Evolutionary conservation across 441 rosid genomes (phyloP), one percentile per base, ranked within the genome.

Genomic region (Croton laevigatus): DNA sequence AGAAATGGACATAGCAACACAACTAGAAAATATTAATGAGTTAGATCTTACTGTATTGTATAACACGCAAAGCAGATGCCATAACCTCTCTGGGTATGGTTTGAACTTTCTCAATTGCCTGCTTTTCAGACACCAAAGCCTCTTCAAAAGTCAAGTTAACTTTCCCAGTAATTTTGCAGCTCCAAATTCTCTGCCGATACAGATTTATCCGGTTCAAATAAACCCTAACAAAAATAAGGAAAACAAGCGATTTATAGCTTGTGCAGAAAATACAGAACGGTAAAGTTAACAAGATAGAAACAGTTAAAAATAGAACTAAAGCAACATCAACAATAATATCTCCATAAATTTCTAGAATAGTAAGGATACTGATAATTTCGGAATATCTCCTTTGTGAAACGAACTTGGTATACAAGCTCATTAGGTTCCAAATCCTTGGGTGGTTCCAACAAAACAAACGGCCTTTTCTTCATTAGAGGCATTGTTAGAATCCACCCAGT

Each of bases 361-460:
- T 8, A 75, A 89, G 98, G 99, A 93, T 96, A 96, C 98, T 72
- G 86, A 78, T 96, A 96, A 78, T 84, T 84, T 44, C 79, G 84
- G 73, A 91, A 93, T 48, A 95, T 88, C 86, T 95, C 99, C 77
- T 93, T 95, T 5, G 99, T 95, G 78, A 93, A 89, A n/a, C 97
- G 93, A 78, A 95, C 85, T 93, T 89, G 99, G 86, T 87, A 90
- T 57, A 95, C 91, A 68, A 79, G 88, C 49, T 91, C 92, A 4
- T 79, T 53, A 65, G 97, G 88, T 55, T 90, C 87, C 89, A 93
- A 89, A 80, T 85, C 80, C 51, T 78, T 73, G 27, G 94, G 93
- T 13, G 86, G 84, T 72, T 90, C 93, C 76, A 74, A 73, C 76
- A 90, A 81, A 72, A 77, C 64, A 76, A 89, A 86, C 48, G 94